These are phyloP conservation scores for Lentinula detonsa DNA, from an alignment of 768 basidiomycete species.

Conservation along the genomic window DNA sequence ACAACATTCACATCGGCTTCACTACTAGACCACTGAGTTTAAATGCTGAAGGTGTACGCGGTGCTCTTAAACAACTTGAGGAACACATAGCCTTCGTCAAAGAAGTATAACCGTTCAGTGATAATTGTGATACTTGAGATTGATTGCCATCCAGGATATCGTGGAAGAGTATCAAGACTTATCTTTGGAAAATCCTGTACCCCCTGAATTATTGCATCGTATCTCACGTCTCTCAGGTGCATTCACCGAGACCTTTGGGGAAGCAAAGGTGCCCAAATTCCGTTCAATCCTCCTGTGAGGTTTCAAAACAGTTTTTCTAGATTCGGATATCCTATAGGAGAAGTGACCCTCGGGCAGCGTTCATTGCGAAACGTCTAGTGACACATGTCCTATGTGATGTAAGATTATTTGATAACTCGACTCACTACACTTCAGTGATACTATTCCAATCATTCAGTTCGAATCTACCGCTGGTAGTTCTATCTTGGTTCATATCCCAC, in stretches of 20 bases:
- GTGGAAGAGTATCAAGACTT: conserved; percentile 30
- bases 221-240: conserved; percentile 69
- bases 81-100: conserved; percentile 43
- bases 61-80: conserved; percentile 40
- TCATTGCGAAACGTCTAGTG: conserved; percentile 45
- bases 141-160: conserved; percentile 28
- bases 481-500: conserved; percentile 24
- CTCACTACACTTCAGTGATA: not conserved
- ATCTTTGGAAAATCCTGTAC: conserved; percentile 38
- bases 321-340: conserved; percentile 48
- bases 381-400: conserved; percentile 51
- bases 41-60: conserved; percentile 51
- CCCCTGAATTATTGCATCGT: conserved; percentile 42
- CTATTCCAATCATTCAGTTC: conserved; percentile 3
- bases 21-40: conserved; percentile 49
- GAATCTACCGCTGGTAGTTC: conserved; percentile 7
- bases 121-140: not conserved
- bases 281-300: not conserved
- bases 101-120: conserved; percentile 30
- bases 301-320: conserved; percentile 25
- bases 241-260: conserved; percentile 48
- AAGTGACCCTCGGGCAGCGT: conserved; percentile 27
- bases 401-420: conserved; percentile 7
- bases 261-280: conserved; percentile 33
- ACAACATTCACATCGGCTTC: conserved; percentile 59